Conservation (phyloP, 169 alveolate species). For the Plasmodium vivax region DNA sequence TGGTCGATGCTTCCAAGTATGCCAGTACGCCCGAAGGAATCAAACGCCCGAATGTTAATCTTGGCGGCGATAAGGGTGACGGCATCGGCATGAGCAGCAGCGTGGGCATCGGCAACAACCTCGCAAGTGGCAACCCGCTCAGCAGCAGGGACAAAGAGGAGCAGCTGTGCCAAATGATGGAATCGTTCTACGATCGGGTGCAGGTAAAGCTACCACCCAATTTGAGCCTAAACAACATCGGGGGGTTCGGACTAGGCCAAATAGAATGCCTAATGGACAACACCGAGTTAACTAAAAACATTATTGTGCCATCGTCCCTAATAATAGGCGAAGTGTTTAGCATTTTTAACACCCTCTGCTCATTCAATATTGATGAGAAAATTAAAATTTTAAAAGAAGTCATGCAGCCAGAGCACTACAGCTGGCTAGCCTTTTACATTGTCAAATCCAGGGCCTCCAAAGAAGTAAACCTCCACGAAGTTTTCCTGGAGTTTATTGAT, state of each 20-base stretch:
- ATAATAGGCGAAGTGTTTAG: slow-evolving; percentile 82
- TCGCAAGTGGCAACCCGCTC: background rate
- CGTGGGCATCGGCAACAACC: background rate
- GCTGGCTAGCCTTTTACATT: slow-evolving; percentile 91
- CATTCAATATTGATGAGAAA: slow-evolving; percentile 81
- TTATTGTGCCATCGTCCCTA: slow-evolving; percentile 77
- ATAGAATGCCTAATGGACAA: slow-evolving; percentile 82
- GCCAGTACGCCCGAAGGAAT: background rate
- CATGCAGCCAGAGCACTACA: slow-evolving; percentile 85
- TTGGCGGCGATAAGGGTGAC: background rate
- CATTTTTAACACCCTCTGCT: slow-evolving; percentile 82
- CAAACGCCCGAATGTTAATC: background rate
- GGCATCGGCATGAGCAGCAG: background rate
- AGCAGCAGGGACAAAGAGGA: slow-evolving; percentile 21
- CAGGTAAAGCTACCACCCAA: slow-evolving; percentile 47
- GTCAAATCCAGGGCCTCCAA: slow-evolving; percentile 92
- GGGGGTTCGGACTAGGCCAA: slow-evolving; percentile 81
- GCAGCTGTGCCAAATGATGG: slow-evolving; percentile 9
- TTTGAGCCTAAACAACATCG: slow-evolving; percentile 28
- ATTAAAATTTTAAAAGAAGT: slow-evolving; percentile 83
- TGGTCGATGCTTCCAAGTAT: slow-evolving; percentile 7
- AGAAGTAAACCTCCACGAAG: slow-evolving; percentile 91
- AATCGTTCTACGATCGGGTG: slow-evolving; percentile 40
- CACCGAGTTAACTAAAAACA: slow-evolving; percentile 70
- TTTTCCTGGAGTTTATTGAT: slow-evolving; percentile 87